A percentile compares a stretch with the other conserved stretches of the same genome.
Evolutionary conservation across 441 rosid genomes (phyloP).

Genomic region (California macrophylla): DNA sequence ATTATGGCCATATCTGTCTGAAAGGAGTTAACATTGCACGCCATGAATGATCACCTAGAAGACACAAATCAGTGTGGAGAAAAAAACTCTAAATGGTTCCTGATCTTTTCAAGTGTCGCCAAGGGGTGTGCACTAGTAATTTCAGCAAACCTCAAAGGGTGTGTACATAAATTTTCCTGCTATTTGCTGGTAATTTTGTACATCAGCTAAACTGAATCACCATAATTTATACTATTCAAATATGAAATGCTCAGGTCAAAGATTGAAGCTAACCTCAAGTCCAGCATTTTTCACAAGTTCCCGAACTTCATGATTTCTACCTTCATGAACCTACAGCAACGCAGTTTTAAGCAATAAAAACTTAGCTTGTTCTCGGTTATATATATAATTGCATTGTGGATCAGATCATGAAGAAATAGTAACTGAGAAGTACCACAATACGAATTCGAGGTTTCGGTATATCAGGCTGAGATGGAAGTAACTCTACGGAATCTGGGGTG

Average conservation of each 20-base stretch:
- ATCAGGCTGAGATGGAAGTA: slow-evolving; percentile 66
- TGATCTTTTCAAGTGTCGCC: too few species aligned
- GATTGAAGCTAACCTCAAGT: slow-evolving; percentile 58
- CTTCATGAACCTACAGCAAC: slow-evolving; percentile 70
- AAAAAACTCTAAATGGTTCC: too few species aligned
- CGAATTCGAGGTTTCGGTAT: slow-evolving; percentile 59
- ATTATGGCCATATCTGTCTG: too few species aligned
- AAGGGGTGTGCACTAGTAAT: background rate
- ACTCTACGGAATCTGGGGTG: slow-evolving; percentile 76
- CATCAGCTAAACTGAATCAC: background rate
- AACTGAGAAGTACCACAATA: slow-evolving; percentile 48
- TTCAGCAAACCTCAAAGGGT: background rate
- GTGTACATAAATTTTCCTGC: background rate
- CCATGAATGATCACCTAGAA: too few species aligned
- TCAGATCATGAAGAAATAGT: background rate
- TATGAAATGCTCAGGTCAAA: slow-evolving; percentile 10
- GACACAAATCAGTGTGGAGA: too few species aligned
- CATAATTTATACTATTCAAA: background rate
- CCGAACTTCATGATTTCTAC: slow-evolving; percentile 86
- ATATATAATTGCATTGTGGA: background rate
- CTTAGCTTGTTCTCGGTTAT: background rate
- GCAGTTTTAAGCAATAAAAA: slow-evolving; percentile 12
- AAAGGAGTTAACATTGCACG: too few species aligned
- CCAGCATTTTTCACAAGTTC: slow-evolving; percentile 90
- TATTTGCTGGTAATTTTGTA: background rate